phyloP scores from a whole-genome alignment of 495 filamentous ascomycete species.

The Neurospora discreta region DNA sequence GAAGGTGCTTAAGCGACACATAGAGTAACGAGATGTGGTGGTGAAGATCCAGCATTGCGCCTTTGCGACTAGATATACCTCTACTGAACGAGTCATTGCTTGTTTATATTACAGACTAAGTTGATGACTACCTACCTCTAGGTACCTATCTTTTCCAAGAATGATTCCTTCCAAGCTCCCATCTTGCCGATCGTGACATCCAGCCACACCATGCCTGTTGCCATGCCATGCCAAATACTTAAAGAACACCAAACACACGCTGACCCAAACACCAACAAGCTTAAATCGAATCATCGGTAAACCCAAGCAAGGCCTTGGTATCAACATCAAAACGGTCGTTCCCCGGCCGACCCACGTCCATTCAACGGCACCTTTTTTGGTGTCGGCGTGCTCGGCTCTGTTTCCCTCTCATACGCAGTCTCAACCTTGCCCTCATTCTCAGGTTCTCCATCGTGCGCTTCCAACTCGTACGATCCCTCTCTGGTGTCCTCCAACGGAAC shows the following conservation, averaged over 20 bases:
- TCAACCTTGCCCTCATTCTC: background rate
- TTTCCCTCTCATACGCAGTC: background rate
- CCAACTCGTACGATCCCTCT: background rate
- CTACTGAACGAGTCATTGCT: background rate
- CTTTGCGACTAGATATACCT: background rate
- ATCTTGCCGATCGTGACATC: background rate
- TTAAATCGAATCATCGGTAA: background rate
- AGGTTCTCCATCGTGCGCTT: background rate
- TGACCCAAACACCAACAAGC: background rate
- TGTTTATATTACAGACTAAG: background rate
- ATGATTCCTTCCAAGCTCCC: background rate
- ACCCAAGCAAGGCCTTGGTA: background rate
- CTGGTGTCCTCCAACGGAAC: constrained; percentile 18
- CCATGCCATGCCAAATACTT: background rate
- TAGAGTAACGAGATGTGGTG: too few relatives aligned
- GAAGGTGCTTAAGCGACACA: background rate
- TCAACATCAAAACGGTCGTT: background rate
- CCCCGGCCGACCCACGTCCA: background rate
- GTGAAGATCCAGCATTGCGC: background rate
- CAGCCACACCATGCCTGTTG: background rate
- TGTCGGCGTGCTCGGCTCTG: constrained; percentile 10
- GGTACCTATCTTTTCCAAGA: background rate
- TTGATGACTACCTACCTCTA: background rate
- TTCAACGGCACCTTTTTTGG: constrained; percentile 1
- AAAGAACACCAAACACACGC: background rate